phyloP scores from a whole-genome alignment of 495 filamentous ascomycete species.

The Penicillium coprophilum region DNA sequence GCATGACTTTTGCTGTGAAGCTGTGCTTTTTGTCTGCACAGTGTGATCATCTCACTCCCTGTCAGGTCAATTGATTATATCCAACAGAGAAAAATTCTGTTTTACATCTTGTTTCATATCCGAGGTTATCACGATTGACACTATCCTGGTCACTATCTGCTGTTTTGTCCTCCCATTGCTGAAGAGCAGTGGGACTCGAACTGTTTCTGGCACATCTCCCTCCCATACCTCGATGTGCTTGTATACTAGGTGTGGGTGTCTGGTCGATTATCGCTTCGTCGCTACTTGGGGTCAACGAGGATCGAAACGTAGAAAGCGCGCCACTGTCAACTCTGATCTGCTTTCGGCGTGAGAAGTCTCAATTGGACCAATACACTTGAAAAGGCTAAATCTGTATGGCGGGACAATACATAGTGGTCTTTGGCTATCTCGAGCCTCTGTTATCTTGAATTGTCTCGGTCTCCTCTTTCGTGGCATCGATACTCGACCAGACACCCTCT shows the following conservation, averaged over 20 bases:
- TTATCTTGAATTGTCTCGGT: background rate
- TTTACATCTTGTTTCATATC: background rate
- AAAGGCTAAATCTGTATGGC: slow-evolving; percentile 3
- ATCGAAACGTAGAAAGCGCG: slow-evolving; percentile 34
- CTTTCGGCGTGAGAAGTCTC: slow-evolving; percentile 19
- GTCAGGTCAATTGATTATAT: background rate
- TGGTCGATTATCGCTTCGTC: slow-evolving; percentile 46
- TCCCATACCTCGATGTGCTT: slow-evolving; percentile 46
- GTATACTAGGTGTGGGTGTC: slow-evolving; percentile 42
- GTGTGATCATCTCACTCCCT: background rate
- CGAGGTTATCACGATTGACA: background rate
- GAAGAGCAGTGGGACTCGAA: slow-evolving; percentile 16
- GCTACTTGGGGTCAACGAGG: slow-evolving; percentile 42
- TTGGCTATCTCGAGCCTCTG: slow-evolving; percentile 10
- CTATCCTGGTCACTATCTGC: background rate
- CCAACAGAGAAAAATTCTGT: background rate
- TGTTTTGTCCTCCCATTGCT: slow-evolving; percentile 17
- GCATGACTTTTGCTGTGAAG: background rate
- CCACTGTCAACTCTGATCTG: slow-evolving; percentile 14
- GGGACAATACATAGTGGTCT: background rate
- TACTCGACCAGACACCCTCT: slow-evolving; percentile 3
- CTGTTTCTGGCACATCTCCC: slow-evolving; percentile 28
- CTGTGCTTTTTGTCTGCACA: background rate
- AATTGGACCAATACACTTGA: background rate
- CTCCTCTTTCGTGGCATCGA: background rate